These are phyloP conservation scores for Nematocida ausubeli DNA, from an alignment of 371 early-diverging fungal species.

Conservation along the genomic window DNA sequence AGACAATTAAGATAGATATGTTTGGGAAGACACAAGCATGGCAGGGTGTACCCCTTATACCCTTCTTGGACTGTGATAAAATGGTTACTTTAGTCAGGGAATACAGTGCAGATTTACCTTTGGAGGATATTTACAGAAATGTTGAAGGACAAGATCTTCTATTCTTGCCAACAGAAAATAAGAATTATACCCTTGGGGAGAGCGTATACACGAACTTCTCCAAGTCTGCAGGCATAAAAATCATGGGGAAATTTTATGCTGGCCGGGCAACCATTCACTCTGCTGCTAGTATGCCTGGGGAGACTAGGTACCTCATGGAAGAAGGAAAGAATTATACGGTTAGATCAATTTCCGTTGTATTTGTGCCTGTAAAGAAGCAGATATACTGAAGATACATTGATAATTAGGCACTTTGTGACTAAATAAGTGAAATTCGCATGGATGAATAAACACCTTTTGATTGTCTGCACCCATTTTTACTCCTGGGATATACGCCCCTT, in stretches of 20 bases:
- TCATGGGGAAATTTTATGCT: conserved; percentile 10
- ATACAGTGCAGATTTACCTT: conserved; percentile 18
- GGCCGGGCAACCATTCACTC: conserved; percentile 14
- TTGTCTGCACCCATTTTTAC: too few species aligned
- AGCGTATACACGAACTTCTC: conserved; percentile 54
- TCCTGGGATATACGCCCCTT: too few species aligned
- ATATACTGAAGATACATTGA: neutral
- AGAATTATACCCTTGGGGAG: conserved; percentile 25
- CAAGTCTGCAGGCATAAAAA: neutral
- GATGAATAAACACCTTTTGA: too few species aligned
- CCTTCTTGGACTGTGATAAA: conserved; percentile 61
- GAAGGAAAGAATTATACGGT: conserved; percentile 24
- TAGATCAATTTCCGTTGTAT: conserved; percentile 34
- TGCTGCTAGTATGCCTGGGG: conserved; percentile 17
- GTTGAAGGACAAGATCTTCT: conserved; percentile 46
- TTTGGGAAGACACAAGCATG: conserved; percentile 93
- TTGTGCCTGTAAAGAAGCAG: conserved; percentile 1
- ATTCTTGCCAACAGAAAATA: conserved; percentile 28
- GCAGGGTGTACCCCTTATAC: conserved; percentile 73
- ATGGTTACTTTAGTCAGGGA: conserved; percentile 42
- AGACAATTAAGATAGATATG: conserved; percentile 80
- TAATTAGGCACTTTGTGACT: too few species aligned
- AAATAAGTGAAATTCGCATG: too few species aligned
- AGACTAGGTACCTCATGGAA: neutral
- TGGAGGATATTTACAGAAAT: conserved; percentile 59